These are phyloP conservation scores for Ophiostoma australiae DNA, from an alignment of 2,329 filamentous ascomycete genomes.

Conservation along the genomic window DNA sequence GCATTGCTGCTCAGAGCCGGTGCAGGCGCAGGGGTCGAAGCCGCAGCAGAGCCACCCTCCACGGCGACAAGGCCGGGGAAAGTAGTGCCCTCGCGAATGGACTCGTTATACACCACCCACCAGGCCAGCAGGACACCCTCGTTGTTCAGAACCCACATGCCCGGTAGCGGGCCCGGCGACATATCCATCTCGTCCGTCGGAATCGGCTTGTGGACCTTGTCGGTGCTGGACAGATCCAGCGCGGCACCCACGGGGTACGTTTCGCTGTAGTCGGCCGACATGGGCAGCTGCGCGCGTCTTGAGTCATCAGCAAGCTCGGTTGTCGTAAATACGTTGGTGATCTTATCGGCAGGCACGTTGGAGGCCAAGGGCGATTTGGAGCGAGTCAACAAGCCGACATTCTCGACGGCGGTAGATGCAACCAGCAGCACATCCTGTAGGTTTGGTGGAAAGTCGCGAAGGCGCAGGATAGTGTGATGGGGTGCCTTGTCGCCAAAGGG, in stretches of 20 bases:
- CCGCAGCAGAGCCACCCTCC: constrained; percentile 32
- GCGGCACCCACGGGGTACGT: constrained; percentile 74
- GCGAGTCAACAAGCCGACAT: constrained; percentile 72
- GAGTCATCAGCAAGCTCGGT: constrained; percentile 70
- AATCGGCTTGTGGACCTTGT: constrained; percentile 73
- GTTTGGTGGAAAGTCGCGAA: constrained; percentile 75
- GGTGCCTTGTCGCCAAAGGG: constrained; percentile 65
- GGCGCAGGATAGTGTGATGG: constrained; percentile 70
- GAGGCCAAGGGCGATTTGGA: constrained; percentile 63
- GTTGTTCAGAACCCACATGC: constrained; percentile 78
- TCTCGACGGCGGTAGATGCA: constrained; percentile 71
- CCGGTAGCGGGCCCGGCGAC: constrained; percentile 75
- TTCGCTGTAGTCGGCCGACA: constrained; percentile 62
- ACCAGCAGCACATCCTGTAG: constrained; percentile 78
- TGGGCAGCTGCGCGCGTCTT: constrained; percentile 68
- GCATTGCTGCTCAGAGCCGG: constrained; percentile 1
- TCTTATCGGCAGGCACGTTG: constrained; percentile 54
- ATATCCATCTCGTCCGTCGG: constrained; percentile 71
- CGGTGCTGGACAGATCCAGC: constrained; percentile 77
- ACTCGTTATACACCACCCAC: constrained; percentile 90
- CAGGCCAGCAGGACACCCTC: constrained; percentile 80
- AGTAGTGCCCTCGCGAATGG: constrained; percentile 66
- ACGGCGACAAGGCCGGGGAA: constrained; percentile 64
- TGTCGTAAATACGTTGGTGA: constrained; percentile 66
- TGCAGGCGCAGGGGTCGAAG: constrained; percentile 29